Evolutionary conservation across 2,329 filamentous ascomycete species (phyloP).

Genomic region (Claviceps sp.): DNA sequence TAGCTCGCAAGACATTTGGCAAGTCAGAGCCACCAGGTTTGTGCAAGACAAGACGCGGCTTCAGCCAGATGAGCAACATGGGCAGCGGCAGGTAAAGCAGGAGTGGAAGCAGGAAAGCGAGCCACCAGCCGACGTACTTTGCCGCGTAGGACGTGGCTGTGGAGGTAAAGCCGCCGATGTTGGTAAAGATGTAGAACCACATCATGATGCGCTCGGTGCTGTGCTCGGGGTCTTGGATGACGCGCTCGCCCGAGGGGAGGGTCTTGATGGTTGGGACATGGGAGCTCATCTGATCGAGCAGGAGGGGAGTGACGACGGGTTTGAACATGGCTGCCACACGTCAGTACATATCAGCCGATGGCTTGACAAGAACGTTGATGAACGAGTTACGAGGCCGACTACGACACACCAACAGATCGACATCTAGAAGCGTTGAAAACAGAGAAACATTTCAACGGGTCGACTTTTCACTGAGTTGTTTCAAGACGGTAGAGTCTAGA

Average conservation of each 20-base stretch:
- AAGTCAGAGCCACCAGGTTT: slow-evolving; percentile 55
- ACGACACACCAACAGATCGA: no score
- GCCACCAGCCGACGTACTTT: slow-evolving; percentile 37
- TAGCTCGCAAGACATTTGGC: slow-evolving; percentile 43
- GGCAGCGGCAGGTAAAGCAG: slow-evolving; percentile 48
- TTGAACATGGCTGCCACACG: slow-evolving; percentile 42
- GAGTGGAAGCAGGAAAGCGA: slow-evolving; percentile 30
- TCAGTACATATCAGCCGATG: no score
- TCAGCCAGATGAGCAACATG: slow-evolving; percentile 40
- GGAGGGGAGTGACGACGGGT: slow-evolving; percentile 54
- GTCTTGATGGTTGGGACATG: slow-evolving; percentile 25
- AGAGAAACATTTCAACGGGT: no score
- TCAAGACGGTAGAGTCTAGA: neutral
- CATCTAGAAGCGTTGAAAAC: no score
- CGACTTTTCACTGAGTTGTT: no score
- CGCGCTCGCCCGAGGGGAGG: slow-evolving; percentile 43
- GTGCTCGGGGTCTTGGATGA: slow-evolving; percentile 55
- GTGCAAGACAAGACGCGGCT: slow-evolving; percentile 40
- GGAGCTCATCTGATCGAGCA: slow-evolving; percentile 51
- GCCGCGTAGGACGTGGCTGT: slow-evolving; percentile 39
- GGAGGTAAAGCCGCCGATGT: slow-evolving; percentile 38
- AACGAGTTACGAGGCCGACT: neutral
- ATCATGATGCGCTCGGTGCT: slow-evolving; percentile 54
- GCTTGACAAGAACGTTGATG: neutral
- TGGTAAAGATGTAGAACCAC: slow-evolving; percentile 46